Percentiles rank a stretch among this genome's conserved stretches.
These are phyloP conservation scores for Fusarium longipes DNA, from an alignment of 2,329 filamentous ascomycete genomes.

Conservation along the genomic window DNA sequence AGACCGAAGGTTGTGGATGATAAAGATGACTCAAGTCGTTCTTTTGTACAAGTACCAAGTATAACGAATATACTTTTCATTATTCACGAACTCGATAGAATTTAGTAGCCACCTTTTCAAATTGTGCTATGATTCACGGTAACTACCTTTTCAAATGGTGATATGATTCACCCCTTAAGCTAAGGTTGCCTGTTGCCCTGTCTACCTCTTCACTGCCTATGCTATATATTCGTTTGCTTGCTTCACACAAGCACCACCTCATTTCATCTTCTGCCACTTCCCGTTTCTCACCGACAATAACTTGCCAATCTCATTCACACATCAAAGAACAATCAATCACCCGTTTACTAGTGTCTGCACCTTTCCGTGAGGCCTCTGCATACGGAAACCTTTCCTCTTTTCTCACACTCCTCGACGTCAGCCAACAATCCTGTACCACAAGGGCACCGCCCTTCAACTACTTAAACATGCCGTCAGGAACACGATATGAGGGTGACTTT, in stretches of 20 bases:
- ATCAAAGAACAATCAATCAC: background rate
- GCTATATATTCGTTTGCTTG: background rate
- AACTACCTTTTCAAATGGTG: too few species aligned
- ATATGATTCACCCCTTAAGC: background rate
- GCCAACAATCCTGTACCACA: background rate
- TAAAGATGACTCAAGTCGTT: too few species aligned
- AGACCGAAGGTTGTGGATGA: too few species aligned
- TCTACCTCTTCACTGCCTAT: background rate
- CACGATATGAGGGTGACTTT: constrained; percentile 28
- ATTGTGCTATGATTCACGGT: too few species aligned
- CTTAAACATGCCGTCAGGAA: constrained; percentile 30
- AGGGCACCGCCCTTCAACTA: background rate
- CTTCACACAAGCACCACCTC: background rate
- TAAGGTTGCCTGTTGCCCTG: background rate
- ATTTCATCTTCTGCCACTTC: background rate
- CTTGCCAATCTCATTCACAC: background rate
- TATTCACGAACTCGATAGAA: too few species aligned
- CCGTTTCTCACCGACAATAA: background rate
- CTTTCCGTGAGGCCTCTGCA: background rate
- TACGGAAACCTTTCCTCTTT: background rate
- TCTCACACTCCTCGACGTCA: background rate
- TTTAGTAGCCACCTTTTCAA: too few species aligned
- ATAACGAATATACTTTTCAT: too few species aligned
- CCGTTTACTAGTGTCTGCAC: background rate
- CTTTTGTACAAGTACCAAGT: too few species aligned